Evolutionary conservation across 257 asterid genomes (phyloP), one percentile per base, ranked within the genome.

Genomic region (Petunia secreta): DNA sequence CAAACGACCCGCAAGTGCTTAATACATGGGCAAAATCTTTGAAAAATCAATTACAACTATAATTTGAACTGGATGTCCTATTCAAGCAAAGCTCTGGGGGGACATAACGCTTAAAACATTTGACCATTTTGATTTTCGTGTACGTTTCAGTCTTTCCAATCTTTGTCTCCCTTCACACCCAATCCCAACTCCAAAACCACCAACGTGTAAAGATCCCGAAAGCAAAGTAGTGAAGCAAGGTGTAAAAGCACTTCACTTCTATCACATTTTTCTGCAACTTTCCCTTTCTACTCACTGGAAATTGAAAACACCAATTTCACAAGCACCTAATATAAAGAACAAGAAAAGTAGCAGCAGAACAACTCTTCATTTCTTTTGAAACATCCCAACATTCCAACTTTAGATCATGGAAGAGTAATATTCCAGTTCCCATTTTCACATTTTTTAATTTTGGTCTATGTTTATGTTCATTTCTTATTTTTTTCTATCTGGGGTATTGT

Each of bases 321-420:
- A 78, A 81, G 81, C 83, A 55, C 71, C 78, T 44, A 25, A 25
- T 25, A 11, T 63, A 65, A 43, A 39, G 39, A 64, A 59, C 55
- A n/a, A 53, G 13, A 38, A 38, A 40, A 52, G 46, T 40, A 39
- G 41, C 53, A 48, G 48, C 82, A 46, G 13, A 16, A 2, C 79
- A 16, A 50, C 25, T 37, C 38, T 46, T 37, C 46, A 54, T 40
- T 10, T 4, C 52, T 63, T 25, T 37, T 40, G 76, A 44, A 68
- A 25, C 40, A 11, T 13, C 3, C 44, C 15, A 63, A 36, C 3
- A 64, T 13, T 65, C 52, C 77, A 46, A 69, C 10, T 25, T 48
- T 71, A 48, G 40, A 36, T 82, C 59, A 83, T 85, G 86, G 84
- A 80, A 67, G 79, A 65, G 88, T 85, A 83, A 77, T 78, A 44